These are phyloP conservation scores for Hondaea fermentalgiana DNA, from an alignment of 108 stramenopile genomes.

Conservation along the genomic window DNA sequence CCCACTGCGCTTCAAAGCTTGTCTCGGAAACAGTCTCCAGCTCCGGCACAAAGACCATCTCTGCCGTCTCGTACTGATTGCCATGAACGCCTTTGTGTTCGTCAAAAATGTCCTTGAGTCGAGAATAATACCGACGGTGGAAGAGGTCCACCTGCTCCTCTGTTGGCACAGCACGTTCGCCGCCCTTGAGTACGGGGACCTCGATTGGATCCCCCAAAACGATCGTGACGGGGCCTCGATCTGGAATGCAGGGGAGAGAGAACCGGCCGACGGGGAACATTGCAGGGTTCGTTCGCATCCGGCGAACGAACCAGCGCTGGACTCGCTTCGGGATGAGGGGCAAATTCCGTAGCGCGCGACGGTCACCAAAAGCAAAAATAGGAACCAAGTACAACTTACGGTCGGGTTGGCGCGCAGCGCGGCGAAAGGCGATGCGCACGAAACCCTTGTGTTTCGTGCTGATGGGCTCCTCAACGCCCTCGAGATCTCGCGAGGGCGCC, in stretches of 20 bases:
- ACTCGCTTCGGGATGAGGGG: background rate
- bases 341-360: background rate
- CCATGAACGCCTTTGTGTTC: background rate
- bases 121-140: background rate
- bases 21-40: background rate
- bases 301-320: background rate
- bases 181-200: conserved; percentile 5
- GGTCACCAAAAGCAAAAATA: conserved; percentile 6
- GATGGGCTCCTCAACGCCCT: background rate
- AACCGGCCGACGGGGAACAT: conserved; percentile 8
- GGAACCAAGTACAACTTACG: background rate
- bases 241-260: background rate
- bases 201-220: background rate
- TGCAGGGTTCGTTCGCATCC: background rate
- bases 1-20: background rate
- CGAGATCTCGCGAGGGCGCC: background rate
- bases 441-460: conserved; percentile 4
- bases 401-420: background rate
- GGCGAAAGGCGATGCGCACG: background rate
- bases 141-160: background rate
- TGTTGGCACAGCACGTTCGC: background rate
- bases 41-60: background rate
- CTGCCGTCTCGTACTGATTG: background rate
- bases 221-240: background rate
- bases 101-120: background rate